Evolutionary conservation across 164 flowering plant species (phyloP).

Genomic region (Malania oleifera): DNA sequence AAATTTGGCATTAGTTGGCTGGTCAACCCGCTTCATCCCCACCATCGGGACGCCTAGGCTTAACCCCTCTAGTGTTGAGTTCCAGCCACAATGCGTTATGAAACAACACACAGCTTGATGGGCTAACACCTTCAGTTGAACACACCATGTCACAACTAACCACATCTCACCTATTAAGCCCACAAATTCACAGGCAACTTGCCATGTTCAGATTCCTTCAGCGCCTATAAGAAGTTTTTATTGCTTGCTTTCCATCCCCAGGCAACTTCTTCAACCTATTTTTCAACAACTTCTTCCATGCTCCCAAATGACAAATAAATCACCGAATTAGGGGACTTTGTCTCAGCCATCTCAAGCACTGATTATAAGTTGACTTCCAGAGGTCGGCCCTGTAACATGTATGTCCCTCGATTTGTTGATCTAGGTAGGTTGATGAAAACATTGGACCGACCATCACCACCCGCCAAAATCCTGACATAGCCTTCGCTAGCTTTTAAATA

Average conservation of each 20-base stretch:
- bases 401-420: conserved; percentile 16
- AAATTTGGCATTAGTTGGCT: conserved; percentile 23
- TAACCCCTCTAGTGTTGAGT: conserved; percentile 25
- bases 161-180: conserved; percentile 9
- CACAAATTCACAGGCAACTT: conserved; percentile 6
- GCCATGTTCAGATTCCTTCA: conserved; percentile 6
- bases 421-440: conserved; percentile 21
- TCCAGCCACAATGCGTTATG: conserved; percentile 28
- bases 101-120: conserved; percentile 22
- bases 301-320: conserved; percentile 26
- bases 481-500: conserved; percentile 14
- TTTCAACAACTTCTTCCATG: conserved; percentile 10
- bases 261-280: conserved; percentile 23
- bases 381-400: conserved; percentile 16
- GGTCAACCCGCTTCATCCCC: conserved; percentile 22
- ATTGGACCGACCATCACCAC: conserved; percentile 19
- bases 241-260: conserved; percentile 17
- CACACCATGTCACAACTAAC: conserved; percentile 18
- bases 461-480: conserved; percentile 15
- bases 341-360: conserved; percentile 20
- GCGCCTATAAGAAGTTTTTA: conserved; percentile 14
- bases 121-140: conserved; percentile 17
- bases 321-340: conserved; percentile 11
- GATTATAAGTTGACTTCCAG: conserved; percentile 7
- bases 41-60: conserved; percentile 27